Percentiles rank a stretch among this genome's conserved stretches.
Evolutionary conservation across 176 grass and related monocot species (phyloP).

Genomic region (Bonia amplexicaulis): DNA sequence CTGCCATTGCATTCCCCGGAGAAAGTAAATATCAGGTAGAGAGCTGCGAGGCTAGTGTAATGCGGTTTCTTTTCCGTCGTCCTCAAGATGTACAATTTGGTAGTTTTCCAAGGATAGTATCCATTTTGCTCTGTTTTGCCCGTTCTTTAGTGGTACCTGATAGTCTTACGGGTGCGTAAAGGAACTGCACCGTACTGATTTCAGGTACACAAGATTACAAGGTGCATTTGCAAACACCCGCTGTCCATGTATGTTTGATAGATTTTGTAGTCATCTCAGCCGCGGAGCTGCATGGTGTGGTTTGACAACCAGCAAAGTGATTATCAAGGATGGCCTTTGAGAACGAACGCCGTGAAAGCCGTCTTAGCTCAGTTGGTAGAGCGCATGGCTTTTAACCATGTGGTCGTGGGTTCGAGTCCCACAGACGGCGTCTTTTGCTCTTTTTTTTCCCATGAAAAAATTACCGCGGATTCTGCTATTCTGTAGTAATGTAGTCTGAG

Average conservation of each 20-base stretch:
- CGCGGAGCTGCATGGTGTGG: not conserved
- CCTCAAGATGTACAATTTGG: not conserved
- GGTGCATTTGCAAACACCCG: not conserved
- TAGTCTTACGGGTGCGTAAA: not conserved
- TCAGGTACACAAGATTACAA: not conserved
- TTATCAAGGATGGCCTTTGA: rapidly evolving
- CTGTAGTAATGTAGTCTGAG: not conserved
- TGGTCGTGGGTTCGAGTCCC: slow-evolving; percentile 69
- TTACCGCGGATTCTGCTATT: not conserved
- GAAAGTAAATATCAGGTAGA: not conserved
- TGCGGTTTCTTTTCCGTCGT: not conserved
- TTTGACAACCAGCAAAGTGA: rapidly evolving
- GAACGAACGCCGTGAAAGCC: not conserved
- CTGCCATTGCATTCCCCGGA: not conserved
- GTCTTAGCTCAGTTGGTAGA: slow-evolving; percentile 62
- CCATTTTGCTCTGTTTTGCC: not conserved
- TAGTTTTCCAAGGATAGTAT: not conserved
- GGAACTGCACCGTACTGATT: not conserved
- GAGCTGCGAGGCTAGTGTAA: not conserved
- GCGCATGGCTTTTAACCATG: slow-evolving; percentile 48
- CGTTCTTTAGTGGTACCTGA: not conserved
- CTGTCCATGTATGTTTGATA: not conserved
- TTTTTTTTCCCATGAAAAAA: not conserved
- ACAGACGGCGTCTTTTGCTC: slow-evolving; percentile 9
- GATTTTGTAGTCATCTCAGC: not conserved